A percentile compares a stretch with the other conserved stretches of the same genome.
These are phyloP conservation scores for Bacidia gigantensis DNA, from an alignment of 495 filamentous ascomycete species.

Conservation along the genomic window DNA sequence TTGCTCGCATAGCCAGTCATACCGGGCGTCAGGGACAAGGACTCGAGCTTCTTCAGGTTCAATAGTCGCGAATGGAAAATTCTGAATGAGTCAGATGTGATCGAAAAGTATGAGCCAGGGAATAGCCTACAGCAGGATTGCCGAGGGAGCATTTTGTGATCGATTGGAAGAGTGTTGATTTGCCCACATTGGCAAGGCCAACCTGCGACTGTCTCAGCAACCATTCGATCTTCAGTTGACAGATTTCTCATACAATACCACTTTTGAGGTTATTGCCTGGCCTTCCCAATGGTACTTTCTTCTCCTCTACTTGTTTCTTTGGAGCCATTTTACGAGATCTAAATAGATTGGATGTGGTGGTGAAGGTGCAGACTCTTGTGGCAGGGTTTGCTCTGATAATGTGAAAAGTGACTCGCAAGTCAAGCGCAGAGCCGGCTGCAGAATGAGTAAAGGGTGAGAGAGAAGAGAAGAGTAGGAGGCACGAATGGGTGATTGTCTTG, in stretches of 20 bases:
- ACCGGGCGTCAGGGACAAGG: constrained; percentile 91
- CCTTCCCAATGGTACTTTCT: constrained; percentile 61
- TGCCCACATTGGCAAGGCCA: constrained; percentile 97
- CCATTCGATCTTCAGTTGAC: neutral
- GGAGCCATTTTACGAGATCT: constrained; percentile 36
- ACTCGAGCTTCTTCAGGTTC: constrained; percentile 97
- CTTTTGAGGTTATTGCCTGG: constrained; percentile 98
- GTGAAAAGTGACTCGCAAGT: neutral
- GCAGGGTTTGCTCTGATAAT: neutral
- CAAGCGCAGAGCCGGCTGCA: neutral
- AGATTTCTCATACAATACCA: constrained; percentile 79
- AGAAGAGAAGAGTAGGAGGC: neutral
- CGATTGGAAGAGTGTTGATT: constrained; percentile 98
- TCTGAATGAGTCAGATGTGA: constrained; percentile 34
- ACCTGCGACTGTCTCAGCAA: constrained; percentile 44
- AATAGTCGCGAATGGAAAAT: constrained; percentile 98
- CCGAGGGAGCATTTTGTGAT: constrained; percentile 96
- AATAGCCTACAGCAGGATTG: constrained; percentile 67
- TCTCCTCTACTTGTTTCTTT: constrained; percentile 40
- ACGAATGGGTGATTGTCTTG: neutral
- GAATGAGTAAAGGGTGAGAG: neutral
- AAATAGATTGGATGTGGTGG: neutral
- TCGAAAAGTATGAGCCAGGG: neutral
- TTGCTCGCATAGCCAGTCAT: constrained; percentile 87
- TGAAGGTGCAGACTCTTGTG: neutral